Conservation (phyloP, 1,284 basidiomycete genomes). For the Puccinia brachypodii region DNA sequence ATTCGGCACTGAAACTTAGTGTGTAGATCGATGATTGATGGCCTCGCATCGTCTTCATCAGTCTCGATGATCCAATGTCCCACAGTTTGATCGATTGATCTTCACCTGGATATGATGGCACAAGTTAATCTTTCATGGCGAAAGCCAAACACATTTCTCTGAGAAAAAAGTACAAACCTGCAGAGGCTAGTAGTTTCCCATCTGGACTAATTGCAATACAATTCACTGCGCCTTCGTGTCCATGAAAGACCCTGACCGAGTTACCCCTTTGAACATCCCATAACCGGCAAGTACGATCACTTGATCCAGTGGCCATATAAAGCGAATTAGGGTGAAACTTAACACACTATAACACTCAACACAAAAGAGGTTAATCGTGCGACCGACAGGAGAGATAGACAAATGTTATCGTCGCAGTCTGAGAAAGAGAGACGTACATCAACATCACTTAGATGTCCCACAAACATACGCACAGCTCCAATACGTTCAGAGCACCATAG, state of each 20-base stretch:
- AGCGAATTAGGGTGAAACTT: constrained; percentile 96
- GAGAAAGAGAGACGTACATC: constrained; percentile 68
- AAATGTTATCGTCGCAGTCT: not conserved
- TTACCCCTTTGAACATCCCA: constrained; percentile 98
- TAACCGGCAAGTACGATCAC: constrained; percentile 88
- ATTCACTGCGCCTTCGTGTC: constrained; percentile 87
- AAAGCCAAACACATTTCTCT: not conserved
- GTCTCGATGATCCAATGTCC: constrained; percentile 88
- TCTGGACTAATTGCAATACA: constrained; percentile 87
- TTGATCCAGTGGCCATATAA: constrained; percentile 94
- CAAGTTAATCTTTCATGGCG: not conserved
- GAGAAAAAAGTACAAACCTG: constrained; percentile 62
- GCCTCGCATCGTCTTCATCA: constrained; percentile 96
- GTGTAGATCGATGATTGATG: constrained; percentile 86
- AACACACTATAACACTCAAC: constrained; percentile 69
- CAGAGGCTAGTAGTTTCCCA: constrained; percentile 87
- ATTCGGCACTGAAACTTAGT: constrained; percentile 87
- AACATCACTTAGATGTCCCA: constrained; percentile 94
- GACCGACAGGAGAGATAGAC: not conserved
- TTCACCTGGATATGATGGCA: constrained; percentile 64
- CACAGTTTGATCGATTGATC: constrained; percentile 91
- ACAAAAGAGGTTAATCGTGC: no score
- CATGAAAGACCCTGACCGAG: constrained; percentile 91
- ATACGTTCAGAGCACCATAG: constrained; percentile 94
- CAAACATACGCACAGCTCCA: constrained; percentile 85